phyloP scores from a whole-genome alignment of 129 eudicot genomes.

The Kitagawia praeruptora region DNA sequence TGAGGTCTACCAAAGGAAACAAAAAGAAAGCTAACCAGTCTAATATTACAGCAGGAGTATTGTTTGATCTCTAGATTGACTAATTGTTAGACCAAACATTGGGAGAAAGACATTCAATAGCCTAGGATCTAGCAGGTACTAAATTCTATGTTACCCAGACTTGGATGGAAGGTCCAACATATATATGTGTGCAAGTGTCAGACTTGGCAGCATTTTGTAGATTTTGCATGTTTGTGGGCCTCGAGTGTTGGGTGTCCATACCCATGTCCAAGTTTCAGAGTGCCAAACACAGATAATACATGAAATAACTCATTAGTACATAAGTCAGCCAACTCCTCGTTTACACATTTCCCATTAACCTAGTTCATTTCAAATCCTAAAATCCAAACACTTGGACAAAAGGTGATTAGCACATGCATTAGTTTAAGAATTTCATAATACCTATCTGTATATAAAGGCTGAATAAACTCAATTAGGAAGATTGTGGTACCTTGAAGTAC shows the following conservation, averaged over 20 bases:
- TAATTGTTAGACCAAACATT: not conserved
- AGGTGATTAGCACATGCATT: not conserved
- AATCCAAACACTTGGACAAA: not conserved
- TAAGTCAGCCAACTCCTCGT: not conserved
- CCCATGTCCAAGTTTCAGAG: not conserved
- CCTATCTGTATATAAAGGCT: not conserved
- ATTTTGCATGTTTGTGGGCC: not conserved
- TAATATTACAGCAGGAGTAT: not conserved
- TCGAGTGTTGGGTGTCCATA: too few relatives aligned
- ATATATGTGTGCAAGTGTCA: not conserved
- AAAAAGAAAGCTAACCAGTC: not conserved
- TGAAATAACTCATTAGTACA: not conserved
- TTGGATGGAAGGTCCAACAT: not conserved
- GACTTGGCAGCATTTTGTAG: not conserved
- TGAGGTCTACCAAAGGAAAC: not conserved
- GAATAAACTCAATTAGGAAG: not conserved
- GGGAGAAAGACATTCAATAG: not conserved
- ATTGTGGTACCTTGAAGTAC: conserved; percentile 56
- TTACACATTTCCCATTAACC: not conserved
- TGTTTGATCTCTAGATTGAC: not conserved
- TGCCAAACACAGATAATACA: not conserved
- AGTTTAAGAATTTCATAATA: not conserved
- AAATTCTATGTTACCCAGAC: not conserved
- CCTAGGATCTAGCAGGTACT: not conserved
- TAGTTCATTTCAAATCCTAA: not conserved